A percentile compares a stretch with the other conserved stretches of the same genome.
Evolutionary conservation across 441 rosid species (phyloP).

Genomic region (Gossypium trilobum): DNA sequence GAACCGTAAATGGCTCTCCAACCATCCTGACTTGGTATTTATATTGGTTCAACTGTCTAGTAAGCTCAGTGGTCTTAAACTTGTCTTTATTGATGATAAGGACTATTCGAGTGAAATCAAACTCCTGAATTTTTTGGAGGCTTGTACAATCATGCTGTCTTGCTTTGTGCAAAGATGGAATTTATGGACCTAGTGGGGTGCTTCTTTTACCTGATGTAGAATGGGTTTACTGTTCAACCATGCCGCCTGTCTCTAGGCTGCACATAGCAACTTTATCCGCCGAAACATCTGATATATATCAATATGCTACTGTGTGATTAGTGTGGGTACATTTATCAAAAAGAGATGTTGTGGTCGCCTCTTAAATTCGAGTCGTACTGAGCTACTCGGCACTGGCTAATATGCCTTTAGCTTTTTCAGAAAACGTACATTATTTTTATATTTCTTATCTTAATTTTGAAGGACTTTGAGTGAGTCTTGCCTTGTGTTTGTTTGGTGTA

Average conservation of each 20-base stretch:
- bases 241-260: neutral
- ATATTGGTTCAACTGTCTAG: neutral
- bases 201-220: neutral
- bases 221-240: neutral
- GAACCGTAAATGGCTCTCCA: too few species aligned
- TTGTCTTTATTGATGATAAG: neutral
- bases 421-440: neutral
- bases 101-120: neutral
- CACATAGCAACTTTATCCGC: neutral
- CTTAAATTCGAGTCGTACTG: neutral
- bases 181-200: conserved; percentile 4
- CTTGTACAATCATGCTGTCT: neutral
- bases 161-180: neutral
- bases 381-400: neutral
- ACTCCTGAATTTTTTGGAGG: neutral
- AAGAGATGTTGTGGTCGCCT: neutral
- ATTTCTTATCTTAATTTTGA: neutral
- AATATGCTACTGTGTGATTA: neutral
- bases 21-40: neutral
- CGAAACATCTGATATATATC: neutral
- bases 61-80: neutral
- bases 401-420: neutral
- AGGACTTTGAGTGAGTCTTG: neutral
- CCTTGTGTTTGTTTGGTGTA: neutral
- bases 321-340: neutral